These are phyloP conservation scores for Phylloporus arenicola DNA, from an alignment of 768 basidiomycete genomes.

Conservation along the genomic window DNA sequence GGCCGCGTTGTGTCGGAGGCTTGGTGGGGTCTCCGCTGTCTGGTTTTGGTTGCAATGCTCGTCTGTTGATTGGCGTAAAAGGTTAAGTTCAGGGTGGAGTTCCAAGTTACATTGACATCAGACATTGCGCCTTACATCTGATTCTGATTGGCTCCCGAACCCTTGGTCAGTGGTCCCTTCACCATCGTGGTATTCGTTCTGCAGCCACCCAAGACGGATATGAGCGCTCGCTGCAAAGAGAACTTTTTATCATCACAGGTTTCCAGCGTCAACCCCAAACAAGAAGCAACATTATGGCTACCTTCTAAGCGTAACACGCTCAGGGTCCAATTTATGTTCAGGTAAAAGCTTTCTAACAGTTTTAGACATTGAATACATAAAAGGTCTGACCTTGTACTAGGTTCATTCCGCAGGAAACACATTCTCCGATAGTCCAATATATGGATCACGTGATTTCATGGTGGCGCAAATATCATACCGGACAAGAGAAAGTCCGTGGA, in stretches of 20 bases:
- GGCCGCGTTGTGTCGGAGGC: constrained; percentile 19
- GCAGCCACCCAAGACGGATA: constrained; percentile 8
- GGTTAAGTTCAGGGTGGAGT: constrained; percentile 13
- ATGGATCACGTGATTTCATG: constrained; percentile 7
- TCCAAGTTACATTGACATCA: constrained; percentile 4
- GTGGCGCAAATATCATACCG: no score
- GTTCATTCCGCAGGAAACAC: not conserved
- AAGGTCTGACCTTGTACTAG: constrained; percentile 3
- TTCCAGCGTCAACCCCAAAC: not conserved
- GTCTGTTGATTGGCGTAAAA: constrained; percentile 8
- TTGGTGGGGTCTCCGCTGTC: constrained; percentile 21
- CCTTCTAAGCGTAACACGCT: not conserved
- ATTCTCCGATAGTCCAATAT: no score
- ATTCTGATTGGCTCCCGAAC: constrained; percentile 12
- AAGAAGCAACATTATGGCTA: not conserved
- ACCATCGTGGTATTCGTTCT: not conserved
- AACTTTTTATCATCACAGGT: not conserved
- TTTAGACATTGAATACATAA: not conserved
- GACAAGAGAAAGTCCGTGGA: not conserved
- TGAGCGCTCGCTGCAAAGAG: constrained; percentile 1
- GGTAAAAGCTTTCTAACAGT: not conserved
- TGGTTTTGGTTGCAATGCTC: constrained; percentile 16
- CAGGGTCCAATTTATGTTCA: not conserved
- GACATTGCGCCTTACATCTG: constrained; percentile 9
- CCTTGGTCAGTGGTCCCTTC: constrained; percentile 1